These are phyloP conservation scores for Musa troglodytarum DNA, from an alignment of 176 grass and related monocot genomes.

Conservation along the genomic window DNA sequence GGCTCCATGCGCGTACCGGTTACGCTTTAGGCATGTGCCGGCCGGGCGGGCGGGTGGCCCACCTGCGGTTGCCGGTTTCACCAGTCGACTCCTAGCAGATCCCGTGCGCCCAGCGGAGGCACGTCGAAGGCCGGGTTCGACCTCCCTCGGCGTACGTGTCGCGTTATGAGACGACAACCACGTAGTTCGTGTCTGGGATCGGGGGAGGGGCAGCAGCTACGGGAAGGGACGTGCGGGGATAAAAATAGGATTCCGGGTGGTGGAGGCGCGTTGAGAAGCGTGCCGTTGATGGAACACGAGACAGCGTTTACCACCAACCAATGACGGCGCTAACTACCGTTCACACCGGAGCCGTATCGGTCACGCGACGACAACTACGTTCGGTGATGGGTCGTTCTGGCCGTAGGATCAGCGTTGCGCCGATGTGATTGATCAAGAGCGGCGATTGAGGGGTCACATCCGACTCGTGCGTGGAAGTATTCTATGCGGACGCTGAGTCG, in stretches of 20 bases:
- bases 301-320: background rate
- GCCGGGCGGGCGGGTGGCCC: background rate
- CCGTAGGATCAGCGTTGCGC: no score
- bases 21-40: slow-evolving; percentile 7
- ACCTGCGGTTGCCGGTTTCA: background rate
- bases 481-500: no score
- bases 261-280: background rate
- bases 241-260: background rate
- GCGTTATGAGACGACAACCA: background rate
- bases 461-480: no score
- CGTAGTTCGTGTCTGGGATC: background rate
- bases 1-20: background rate
- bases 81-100: no score
- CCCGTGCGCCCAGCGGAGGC: no score
- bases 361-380: no score
- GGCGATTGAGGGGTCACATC: no score
- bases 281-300: background rate
- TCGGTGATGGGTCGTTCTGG: no score
- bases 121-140: no score
- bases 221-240: background rate
- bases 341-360: no score
- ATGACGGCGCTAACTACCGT: no score
- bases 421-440: no score
- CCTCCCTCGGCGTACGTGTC: background rate
- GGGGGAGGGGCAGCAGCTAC: background rate